Evolutionary conservation across 306 rosid species (phyloP).

Genomic region (Rubus idaeus): DNA sequence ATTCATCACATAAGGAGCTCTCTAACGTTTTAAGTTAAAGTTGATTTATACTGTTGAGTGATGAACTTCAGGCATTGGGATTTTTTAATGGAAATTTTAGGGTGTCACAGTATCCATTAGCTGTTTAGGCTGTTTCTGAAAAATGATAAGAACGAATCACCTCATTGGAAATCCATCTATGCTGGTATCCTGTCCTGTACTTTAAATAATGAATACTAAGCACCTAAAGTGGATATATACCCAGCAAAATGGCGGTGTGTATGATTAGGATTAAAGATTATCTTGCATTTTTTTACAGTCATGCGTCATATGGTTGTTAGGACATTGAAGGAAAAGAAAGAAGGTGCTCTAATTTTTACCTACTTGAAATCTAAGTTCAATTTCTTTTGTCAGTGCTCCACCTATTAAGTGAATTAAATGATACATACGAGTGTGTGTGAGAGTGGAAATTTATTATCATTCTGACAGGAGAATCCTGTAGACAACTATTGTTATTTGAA

Average conservation of each 20-base stretch:
- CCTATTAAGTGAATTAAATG: not conserved
- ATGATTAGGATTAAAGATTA: not conserved
- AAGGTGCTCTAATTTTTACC: not conserved
- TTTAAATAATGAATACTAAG: not conserved
- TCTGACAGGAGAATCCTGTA: not conserved
- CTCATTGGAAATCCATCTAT: not conserved
- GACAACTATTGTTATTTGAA: not conserved
- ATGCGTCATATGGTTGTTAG: not conserved
- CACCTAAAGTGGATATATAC: not conserved
- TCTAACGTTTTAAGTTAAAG: not conserved
- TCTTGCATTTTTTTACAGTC: not conserved
- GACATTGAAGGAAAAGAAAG: not conserved
- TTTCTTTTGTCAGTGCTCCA: not conserved
- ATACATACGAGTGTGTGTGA: not conserved
- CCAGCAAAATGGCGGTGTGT: not conserved
- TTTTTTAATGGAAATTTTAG: not conserved
- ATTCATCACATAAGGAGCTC: not conserved
- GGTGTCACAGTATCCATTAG: not conserved
- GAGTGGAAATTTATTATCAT: not conserved
- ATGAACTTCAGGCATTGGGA: not conserved
- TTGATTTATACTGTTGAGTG: not conserved
- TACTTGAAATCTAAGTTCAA: not conserved
- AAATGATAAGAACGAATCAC: not conserved
- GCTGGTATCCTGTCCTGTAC: not conserved
- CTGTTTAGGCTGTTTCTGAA: no score